A percentile compares a stretch with the other conserved stretches of the same genome.
Conservation (phyloP, 495 filamentous ascomycete species). For the Penicillium odoratum region DNA sequence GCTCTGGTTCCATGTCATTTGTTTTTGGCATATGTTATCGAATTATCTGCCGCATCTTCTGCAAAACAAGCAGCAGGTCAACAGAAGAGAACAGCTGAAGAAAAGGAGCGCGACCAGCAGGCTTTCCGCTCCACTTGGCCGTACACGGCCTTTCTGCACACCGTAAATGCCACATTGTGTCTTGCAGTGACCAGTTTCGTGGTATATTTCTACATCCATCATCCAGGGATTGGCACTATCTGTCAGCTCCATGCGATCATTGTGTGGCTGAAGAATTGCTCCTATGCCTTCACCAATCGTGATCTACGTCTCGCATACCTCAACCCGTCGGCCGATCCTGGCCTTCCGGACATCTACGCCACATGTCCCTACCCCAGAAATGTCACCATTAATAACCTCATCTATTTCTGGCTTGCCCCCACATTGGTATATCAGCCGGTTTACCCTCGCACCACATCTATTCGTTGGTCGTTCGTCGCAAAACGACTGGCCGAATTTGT, state of each 20-base stretch:
- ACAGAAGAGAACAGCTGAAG: slow-evolving; percentile 60
- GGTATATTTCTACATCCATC: slow-evolving; percentile 87
- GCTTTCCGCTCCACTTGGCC: slow-evolving; percentile 73
- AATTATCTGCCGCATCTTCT: slow-evolving; percentile 73
- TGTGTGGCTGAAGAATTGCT: slow-evolving; percentile 92
- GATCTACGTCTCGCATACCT: slow-evolving; percentile 89
- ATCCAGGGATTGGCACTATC: slow-evolving; percentile 89
- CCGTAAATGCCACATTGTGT: slow-evolving; percentile 78
- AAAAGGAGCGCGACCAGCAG: slow-evolving; percentile 46
- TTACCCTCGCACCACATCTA: slow-evolving; percentile 75
- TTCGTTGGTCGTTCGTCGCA: slow-evolving; percentile 82
- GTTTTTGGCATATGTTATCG: slow-evolving; percentile 84
- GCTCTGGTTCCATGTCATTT: slow-evolving; percentile 86
- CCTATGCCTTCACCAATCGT: slow-evolving; percentile 94
- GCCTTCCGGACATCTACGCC: slow-evolving; percentile 75
- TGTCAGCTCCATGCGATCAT: slow-evolving; percentile 91
- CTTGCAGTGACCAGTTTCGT: slow-evolving; percentile 76
- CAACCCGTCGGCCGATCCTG: slow-evolving; percentile 56
- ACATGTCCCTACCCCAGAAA: slow-evolving; percentile 88
- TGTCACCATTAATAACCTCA: slow-evolving; percentile 80
- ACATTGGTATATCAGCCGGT: slow-evolving; percentile 96
- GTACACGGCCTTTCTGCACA: slow-evolving; percentile 73
- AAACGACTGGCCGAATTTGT: slow-evolving; percentile 78
- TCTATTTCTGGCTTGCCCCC: slow-evolving; percentile 96
- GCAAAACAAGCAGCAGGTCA: slow-evolving; percentile 66